Percentiles rank a stretch among this genome's conserved stretches.
These are phyloP conservation scores for Spathaspora sp. DNA, from an alignment of 1,139 yeast species.

Conservation along the genomic window DNA sequence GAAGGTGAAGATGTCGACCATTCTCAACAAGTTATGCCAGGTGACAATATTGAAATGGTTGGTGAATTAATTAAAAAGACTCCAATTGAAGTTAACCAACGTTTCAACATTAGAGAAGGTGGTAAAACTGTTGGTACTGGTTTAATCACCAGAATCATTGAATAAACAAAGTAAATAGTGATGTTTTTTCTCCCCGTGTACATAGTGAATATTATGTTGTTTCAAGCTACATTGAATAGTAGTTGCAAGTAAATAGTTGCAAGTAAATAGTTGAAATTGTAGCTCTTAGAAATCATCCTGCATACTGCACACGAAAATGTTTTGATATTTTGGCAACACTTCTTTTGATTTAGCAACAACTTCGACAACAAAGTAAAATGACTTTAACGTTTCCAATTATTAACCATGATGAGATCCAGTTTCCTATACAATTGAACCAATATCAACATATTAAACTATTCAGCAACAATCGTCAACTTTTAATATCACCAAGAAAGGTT, in stretches of 20 bases:
- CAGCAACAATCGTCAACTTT: conserved; percentile 29
- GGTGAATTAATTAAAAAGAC: conserved; percentile 89
- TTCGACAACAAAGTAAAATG: background rate
- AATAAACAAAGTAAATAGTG: conserved; percentile 32
- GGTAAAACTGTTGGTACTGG: conserved; percentile 99
- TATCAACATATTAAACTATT: conserved; percentile 23
- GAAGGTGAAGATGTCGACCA: conserved; percentile 79
- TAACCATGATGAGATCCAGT: conserved; percentile 13
- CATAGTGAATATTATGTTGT: conserved; percentile 1
- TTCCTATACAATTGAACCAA: conserved; percentile 18
- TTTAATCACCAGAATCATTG: conserved; percentile 89
- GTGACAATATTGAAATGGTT: conserved; percentile 97
- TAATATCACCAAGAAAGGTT: conserved; percentile 23
- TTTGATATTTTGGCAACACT: background rate
- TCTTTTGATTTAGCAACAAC: background rate
- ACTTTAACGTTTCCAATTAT: conserved; percentile 8
- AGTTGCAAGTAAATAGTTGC: too few species aligned
- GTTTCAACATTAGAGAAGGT: conserved; percentile 99
- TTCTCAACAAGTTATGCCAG: conserved; percentile 93
- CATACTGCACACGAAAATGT: background rate
- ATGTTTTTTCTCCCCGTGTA: background rate
- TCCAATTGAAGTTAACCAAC: conserved; percentile 93
- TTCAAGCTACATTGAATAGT: background rate
- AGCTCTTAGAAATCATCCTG: too few species aligned
- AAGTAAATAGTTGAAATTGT: too few species aligned